Evolutionary conservation across 2,329 filamentous ascomycete species (phyloP).

Genomic region (Pseudogymnoascus pannorum): DNA sequence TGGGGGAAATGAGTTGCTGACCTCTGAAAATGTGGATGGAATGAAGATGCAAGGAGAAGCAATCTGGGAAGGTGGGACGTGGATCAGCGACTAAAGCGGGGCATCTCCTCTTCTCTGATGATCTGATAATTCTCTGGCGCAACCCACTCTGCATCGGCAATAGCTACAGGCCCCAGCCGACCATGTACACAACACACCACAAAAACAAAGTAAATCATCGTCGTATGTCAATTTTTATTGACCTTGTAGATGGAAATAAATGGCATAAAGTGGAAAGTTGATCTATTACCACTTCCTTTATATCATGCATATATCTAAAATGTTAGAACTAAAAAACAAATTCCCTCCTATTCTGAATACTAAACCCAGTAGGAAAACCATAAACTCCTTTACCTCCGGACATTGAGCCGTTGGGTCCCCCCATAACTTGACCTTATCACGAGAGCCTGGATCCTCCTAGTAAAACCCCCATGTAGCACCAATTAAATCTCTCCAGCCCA

Average conservation of each 20-base stretch:
- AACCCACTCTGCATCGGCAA: background rate
- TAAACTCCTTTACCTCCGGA: background rate
- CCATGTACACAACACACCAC: background rate
- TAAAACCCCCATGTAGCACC: background rate
- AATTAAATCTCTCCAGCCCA: background rate
- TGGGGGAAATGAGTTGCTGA: background rate
- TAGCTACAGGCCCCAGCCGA: background rate
- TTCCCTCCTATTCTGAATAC: background rate
- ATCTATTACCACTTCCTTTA: background rate
- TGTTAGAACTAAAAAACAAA: background rate
- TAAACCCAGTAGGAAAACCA: no score
- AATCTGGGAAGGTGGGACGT: conserved; percentile 6
- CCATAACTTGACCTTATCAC: no score
- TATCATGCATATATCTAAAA: background rate
- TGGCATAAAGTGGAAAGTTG: background rate
- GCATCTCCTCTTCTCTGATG: background rate
- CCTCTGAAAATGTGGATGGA: background rate
- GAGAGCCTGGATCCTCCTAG: background rate
- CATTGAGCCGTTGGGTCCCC: background rate
- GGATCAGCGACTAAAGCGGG: background rate
- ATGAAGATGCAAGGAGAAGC: background rate
- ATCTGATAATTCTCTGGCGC: conserved; percentile 4
- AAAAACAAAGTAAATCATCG: background rate
- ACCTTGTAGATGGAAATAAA: background rate
- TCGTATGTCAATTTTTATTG: background rate